Base-by-base conservation (phyloP, 2,329 filamentous ascomycete genomes). In the Exophiala viscosa region DNA sequence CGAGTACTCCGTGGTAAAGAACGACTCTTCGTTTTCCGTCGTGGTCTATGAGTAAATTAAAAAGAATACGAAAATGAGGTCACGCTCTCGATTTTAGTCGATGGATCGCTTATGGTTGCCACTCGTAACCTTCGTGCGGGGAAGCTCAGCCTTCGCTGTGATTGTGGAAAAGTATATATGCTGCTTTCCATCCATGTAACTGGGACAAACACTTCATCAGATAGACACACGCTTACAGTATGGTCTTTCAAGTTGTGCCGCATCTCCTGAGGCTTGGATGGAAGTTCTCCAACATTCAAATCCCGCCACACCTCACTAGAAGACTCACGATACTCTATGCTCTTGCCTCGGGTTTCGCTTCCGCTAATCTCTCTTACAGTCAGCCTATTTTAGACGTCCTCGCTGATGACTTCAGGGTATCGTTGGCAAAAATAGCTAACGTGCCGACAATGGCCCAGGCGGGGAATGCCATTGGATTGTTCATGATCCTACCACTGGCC, bases 331-430 rank as follows among this genome's bases (percentile, higher is more conserved):
- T 39, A 8, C 45, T 54, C 5, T 54, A 49, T 23, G 48, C 32
- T 23, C 47, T 35, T 48, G 48, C 78, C 3, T 70, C 71, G 0
- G 77, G 82, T 3, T 83, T 88, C 60, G 88, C 85, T 0, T 87
- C 90, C 6, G 87, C 87, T 10, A 91, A 90, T 60, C 73, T 91
- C 2, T 91, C 91, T 70, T 90, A 91, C 69, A 87, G 81, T 54
- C 87, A 91, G 62, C 87, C 88, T 0, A 87, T 91, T 40, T 73
- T 91, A 15, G 87, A 90, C 64, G 80, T 86, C 46, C 76, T 93
- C 36, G 87, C 88, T 0, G 67, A 75, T 7, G 84, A 86, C 13
- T 92, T 92, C 63, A 64, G 77, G 47, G 83, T 91, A 44, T 77
- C 76, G 10, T 85, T 88, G 62, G 86, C 90, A 62, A 74, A 78